Evolutionary conservation across 192 early-diverging fungal species (phyloP).

Genomic region (Coemansia furcata): DNA sequence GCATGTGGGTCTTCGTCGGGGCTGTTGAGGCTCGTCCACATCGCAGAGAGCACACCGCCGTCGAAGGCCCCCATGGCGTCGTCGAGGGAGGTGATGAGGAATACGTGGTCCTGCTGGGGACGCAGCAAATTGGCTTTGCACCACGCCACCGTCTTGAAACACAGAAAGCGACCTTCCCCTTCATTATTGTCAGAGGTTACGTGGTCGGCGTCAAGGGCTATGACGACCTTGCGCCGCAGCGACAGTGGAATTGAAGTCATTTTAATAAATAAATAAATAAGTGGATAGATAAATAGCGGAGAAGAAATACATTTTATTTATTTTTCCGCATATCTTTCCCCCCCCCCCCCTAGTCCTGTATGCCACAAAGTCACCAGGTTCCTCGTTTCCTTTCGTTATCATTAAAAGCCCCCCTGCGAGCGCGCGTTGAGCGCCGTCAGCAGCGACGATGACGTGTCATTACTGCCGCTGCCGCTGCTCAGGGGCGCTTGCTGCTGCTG

Average conservation of each 20-base stretch:
- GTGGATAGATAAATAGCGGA: neutral
- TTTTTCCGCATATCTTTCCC: neutral
- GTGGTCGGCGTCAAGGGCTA: constrained; percentile 35
- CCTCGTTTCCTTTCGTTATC: neutral
- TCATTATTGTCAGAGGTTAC: constrained; percentile 9
- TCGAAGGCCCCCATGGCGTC: constrained; percentile 7
- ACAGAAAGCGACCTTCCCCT: constrained; percentile 10
- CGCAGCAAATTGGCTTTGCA: constrained; percentile 45
- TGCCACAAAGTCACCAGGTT: too few relatives aligned
- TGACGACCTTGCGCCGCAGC: constrained; percentile 46
- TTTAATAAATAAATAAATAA: neutral
- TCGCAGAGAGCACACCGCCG: neutral
- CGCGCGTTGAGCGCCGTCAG: constrained; percentile 25
- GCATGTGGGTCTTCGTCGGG: constrained; percentile 16
- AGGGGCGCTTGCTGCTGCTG: neutral
- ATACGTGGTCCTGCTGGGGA: constrained; percentile 37
- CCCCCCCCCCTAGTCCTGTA: neutral
- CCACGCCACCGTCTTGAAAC: constrained; percentile 48
- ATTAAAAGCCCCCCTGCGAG: constrained; percentile 32
- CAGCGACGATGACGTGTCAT: constrained; percentile 8
- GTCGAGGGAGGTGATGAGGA: constrained; percentile 31
- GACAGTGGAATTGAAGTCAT: constrained; percentile 38
- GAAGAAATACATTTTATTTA: neutral
- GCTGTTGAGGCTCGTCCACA: constrained; percentile 36
- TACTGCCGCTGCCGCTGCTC: constrained; percentile 18